Evolutionary conservation across 805 yeast genomes (phyloP), one percentile per base, ranked within the genome.

Genomic region (Hemisphaericaspora nanyangensis): DNA sequence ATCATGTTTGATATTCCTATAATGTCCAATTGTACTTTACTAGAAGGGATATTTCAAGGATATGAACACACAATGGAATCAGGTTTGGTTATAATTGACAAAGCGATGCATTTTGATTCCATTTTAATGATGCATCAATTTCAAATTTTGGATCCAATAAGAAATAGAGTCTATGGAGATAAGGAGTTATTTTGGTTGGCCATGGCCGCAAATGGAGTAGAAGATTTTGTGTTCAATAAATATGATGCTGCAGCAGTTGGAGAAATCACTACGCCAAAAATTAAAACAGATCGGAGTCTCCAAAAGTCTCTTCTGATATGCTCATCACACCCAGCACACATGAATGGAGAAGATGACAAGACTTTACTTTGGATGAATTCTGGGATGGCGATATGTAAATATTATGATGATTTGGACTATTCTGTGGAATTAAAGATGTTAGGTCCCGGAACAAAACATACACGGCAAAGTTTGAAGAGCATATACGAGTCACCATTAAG

Each of bases 331-430:
- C 84, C 84, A 0, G 81, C 77, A 2, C 85, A 79, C 54, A 53
- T 79, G 6, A 58, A 66, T 17, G 80, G 76, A 37, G 80, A 75
- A 35, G 80, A 75, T 54, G 60, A 68, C 33, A 63, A 60, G 29
- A 64, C 77, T 0, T 54, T 79, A 35, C 50, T 80, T 2, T 83
- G 89, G 87, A 66, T 81, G 29, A 82, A 82, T 50, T 82, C 87
- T 16, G 90, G 90, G 0, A 70, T 81, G 13, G 8, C 17, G 20
- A 17, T 31, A n/a, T 31, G 34, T 54, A 64, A 70, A 34, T 74
- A 68, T 35, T 82, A 88, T 57, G 64, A 43, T 22, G 40, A 43
- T 22, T 39, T 50, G 40, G 40, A 55, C 18, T 52, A 50, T 18
- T 44, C 46, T 55, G 55, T 40, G 35, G 52, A 12, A 19, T 36